Conservation (phyloP, 2,329 filamentous ascomycete species). For the Ilyonectria destructans region DNA sequence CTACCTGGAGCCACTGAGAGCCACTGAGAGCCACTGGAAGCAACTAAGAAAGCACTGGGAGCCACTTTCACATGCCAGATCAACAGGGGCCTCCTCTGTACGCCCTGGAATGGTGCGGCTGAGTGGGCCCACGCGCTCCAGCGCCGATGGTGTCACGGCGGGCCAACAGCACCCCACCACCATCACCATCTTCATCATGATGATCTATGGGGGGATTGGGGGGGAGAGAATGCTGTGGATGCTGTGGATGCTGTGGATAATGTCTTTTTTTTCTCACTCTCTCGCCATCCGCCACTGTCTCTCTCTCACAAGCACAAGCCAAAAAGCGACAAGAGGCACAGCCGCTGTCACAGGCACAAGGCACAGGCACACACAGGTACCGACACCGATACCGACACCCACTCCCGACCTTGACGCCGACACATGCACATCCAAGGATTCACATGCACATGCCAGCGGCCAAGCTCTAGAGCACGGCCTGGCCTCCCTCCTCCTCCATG, state of each 20-base stretch:
- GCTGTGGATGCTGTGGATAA: too few species aligned
- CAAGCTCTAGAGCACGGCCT: conserved; percentile 4
- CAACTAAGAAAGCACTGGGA: not conserved
- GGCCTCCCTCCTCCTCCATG: not conserved
- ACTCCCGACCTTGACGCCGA: conserved; percentile 6
- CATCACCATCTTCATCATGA: conserved; percentile 17
- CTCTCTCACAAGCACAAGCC: conserved; percentile 3
- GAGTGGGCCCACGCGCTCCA: conserved; percentile 43
- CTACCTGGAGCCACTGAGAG: conserved; percentile 35
- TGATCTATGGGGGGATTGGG: conserved; percentile 2
- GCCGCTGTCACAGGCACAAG: conserved; percentile 17
- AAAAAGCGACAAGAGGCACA: conserved; percentile 2
- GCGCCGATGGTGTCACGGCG: conserved; percentile 45
- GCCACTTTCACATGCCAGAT: conserved; percentile 53
- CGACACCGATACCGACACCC: conserved; percentile 4
- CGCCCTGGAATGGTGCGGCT: conserved; percentile 41
- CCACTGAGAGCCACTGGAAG: not conserved
- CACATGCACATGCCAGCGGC: conserved; percentile 34
- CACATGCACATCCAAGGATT: conserved; percentile 26
- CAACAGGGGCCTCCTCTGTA: conserved; percentile 29
- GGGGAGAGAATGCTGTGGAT: too few species aligned
- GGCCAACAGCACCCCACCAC: conserved; percentile 44
- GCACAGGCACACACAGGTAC: conserved; percentile 20
- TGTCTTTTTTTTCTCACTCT: too few species aligned
- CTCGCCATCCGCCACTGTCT: not conserved